These are phyloP conservation scores for Narthecium ossifragum DNA, from an alignment of 106 monocot genomes.

Conservation along the genomic window DNA sequence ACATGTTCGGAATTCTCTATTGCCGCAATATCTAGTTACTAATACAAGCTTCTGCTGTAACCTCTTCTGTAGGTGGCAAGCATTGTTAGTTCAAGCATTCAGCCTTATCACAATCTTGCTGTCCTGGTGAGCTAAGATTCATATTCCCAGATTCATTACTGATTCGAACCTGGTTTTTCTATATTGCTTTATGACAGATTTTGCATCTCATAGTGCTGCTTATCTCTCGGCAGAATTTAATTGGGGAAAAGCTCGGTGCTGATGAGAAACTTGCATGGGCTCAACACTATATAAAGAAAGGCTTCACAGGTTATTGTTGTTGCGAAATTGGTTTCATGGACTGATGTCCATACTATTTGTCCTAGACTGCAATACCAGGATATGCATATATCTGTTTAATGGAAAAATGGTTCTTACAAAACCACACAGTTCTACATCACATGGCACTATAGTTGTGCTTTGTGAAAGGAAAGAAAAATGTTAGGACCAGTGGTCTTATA, in stretches of 20 bases:
- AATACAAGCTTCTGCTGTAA: no score
- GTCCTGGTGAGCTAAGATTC: neutral
- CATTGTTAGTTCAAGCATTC: neutral
- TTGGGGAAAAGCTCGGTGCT: neutral
- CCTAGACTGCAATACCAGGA: no score
- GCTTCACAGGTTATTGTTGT: neutral
- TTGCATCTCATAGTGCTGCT: neutral
- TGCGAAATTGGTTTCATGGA: no score
- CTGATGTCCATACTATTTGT: no score
- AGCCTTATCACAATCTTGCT: neutral
- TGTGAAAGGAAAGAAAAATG: no score
- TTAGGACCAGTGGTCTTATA: no score
- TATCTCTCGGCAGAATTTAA: neutral
- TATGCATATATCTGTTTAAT: no score
- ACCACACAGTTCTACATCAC: no score
- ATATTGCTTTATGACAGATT: neutral
- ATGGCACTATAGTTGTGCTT: no score
- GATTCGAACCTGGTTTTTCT: neutral
- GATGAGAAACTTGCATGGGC: neutral
- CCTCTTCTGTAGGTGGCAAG: neutral
- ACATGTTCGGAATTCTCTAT: no score
- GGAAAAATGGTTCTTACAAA: no score
- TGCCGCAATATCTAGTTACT: no score
- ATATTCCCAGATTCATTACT: neutral
- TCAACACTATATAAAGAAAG: neutral